phyloP scores from a whole-genome alignment of 257 asterid genomes.

The Scutellaria minor region DNA sequence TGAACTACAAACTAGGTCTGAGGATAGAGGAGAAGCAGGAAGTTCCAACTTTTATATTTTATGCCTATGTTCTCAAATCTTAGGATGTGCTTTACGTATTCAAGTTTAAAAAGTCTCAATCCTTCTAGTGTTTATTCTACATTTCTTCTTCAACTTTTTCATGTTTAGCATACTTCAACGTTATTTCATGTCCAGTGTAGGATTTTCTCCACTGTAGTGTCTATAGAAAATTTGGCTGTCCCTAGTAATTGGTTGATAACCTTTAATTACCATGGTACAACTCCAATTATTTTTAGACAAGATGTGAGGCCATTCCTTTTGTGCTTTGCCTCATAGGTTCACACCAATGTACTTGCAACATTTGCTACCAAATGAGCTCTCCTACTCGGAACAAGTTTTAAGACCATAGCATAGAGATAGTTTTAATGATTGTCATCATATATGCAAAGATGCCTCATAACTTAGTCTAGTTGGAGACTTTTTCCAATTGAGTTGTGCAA shows the following conservation, averaged over 20 bases:
- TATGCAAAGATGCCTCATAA: neutral
- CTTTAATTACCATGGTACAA: neutral
- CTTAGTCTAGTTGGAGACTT: neutral
- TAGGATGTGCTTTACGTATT: neutral
- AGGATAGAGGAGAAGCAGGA: neutral
- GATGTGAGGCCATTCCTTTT: neutral
- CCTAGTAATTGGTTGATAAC: neutral
- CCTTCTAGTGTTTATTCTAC: neutral
- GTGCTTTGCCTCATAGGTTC: no score
- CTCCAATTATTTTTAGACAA: neutral
- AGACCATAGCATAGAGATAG: neutral
- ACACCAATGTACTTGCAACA: neutral
- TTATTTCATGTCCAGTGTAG: no score
- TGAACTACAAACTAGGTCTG: neutral
- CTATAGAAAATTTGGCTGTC: neutral
- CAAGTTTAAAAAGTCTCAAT: neutral
- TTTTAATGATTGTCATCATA: neutral
- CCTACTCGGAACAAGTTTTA: neutral
- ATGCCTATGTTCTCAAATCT: neutral
- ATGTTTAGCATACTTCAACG: neutral
- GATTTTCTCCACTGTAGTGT: neutral
- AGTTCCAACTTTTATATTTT: no score
- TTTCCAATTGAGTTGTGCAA: neutral
- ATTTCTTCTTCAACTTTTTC: neutral
- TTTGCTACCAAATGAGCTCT: neutral